These are phyloP conservation scores for Dendrocalamus sinicus DNA, from an alignment of 176 grass and related monocot genomes.

Conservation along the genomic window DNA sequence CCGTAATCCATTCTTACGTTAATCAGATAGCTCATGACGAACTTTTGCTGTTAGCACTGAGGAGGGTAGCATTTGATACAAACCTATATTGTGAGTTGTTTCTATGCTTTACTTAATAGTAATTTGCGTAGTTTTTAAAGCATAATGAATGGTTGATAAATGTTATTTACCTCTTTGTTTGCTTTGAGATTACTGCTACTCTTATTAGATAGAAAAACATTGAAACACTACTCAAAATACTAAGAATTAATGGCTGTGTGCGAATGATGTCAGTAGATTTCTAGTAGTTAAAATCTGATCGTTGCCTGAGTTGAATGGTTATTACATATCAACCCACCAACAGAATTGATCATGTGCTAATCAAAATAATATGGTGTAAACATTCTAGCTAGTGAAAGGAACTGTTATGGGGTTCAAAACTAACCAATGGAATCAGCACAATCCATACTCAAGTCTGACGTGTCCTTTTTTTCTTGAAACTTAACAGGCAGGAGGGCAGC, in stretches of 20 bases:
- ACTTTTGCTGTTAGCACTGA: not conserved
- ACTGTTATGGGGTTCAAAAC: not conserved
- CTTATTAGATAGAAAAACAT: too few species aligned
- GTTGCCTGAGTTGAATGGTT: not conserved
- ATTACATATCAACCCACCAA: not conserved
- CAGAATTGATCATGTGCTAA: not conserved
- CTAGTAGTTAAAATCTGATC: not conserved
- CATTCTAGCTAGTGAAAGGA: conserved; percentile 18
- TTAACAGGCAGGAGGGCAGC: too few species aligned
- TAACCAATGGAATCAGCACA: conserved; percentile 36
- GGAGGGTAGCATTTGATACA: not conserved
- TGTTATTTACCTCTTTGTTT: too few species aligned
- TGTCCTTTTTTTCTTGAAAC: not conserved
- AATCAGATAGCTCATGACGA: not conserved
- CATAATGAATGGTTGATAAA: too few species aligned
- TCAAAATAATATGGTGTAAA: not conserved
- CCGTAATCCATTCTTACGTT: not conserved
- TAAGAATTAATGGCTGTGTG: not conserved
- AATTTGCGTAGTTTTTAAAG: too few species aligned
- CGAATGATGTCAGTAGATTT: not conserved
- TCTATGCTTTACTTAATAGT: too few species aligned
- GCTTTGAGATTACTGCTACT: too few species aligned
- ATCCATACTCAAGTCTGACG: conserved; percentile 12
- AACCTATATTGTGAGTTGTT: not conserved
- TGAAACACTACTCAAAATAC: too few species aligned